Evolutionary conservation across 257 asterid species (phyloP), one percentile per base, ranked within the genome.

Genomic region (Prunella vulgaris): DNA sequence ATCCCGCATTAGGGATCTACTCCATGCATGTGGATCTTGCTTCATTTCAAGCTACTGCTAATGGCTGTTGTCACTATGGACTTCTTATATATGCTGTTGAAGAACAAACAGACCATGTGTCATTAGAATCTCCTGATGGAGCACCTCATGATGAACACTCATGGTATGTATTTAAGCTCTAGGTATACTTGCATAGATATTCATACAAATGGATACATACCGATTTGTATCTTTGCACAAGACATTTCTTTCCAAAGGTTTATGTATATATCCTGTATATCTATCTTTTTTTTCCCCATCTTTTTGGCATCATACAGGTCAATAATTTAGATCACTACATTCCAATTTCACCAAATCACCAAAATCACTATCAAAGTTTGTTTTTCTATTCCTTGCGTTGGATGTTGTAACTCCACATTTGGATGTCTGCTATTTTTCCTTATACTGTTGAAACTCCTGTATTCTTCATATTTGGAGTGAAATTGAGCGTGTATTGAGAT

Each of bases 1-100:
- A 89, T 79, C 96, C 99, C 51, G 88, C 96, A 68, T 81, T 94
- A 54, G 84, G 79, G 69, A 78, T 79, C 35, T 79, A 83, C 74
- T 82, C 92, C 54, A 74, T 91, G 80, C 89, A 46, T 65, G 88
- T 89, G 33, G 94, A 91, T 83, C 90, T 94, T 69, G 97, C 96
- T 37, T 83, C 85, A 78, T 91, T 87, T 84, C 98, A 80, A 83
- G 84, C 87, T 33, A 87, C 90, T 70, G 60, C 87, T 66, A 78
- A 82, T 74, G 86, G 92, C 60, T 88, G 80, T 74, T 79, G 90
- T 57, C 97, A 91, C 52, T 94, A 85, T 69, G 98, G 98, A 64
- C 87, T 94, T 70, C 33, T 88, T 80, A 82, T 94, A 69, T 80
- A 79, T 86, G 81, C 93, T 76, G 77, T 76, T 35, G 98, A 87